Base-by-base conservation (phyloP, 805 yeast genomes). In the Candida boleticola region DNA sequence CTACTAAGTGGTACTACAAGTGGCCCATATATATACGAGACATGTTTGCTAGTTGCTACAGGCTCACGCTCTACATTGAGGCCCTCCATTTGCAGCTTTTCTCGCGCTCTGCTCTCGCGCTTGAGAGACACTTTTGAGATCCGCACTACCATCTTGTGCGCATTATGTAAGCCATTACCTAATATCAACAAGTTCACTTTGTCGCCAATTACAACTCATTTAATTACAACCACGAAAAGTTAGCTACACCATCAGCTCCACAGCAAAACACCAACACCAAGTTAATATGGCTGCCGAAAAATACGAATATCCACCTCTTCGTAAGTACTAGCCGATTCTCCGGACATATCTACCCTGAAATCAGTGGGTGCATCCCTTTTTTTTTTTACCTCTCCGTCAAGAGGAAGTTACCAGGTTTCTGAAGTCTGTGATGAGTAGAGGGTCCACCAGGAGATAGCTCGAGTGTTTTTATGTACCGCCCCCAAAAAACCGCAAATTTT, bases 271-370 rank as follows among this genome's bases (percentile, higher is more conserved):
- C 14, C 11, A n/a, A n/a, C n/a, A n/a, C n/a, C n/a, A n/a, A n/a
- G n/a, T n/a, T 23, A 38, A 29, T 19, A 38, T 38, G 41, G 30
- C 40, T 14, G 29, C 48, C 29, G 52, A 48, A 30, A 41, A 44
- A 31, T 52, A 53, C 41, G 54, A 51, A 35, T 53, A 38, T 36
- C 57, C 57, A 19, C 45, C 57, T 21, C 37, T 50, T 36, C 53
- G 57, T 53, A 53, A 31, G 57, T 53, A 39, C 19, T 19, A 6
- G 32, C 17, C 32, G 32, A n/a, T n/a, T 13, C 27, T 7, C 10
- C 27, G 27, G 10, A 7, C 10, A 11, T 11, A 23, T 23, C 27
- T 11, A 23, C 11, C 27, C 10, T 11, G 27, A 23, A 23, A 23
- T 11, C 7, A 23, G 27, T 7, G 10, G 27, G 7, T 11, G 27